phyloP scores from a whole-genome alignment of 441 rosid species.

The Populus hybrid region DNA sequence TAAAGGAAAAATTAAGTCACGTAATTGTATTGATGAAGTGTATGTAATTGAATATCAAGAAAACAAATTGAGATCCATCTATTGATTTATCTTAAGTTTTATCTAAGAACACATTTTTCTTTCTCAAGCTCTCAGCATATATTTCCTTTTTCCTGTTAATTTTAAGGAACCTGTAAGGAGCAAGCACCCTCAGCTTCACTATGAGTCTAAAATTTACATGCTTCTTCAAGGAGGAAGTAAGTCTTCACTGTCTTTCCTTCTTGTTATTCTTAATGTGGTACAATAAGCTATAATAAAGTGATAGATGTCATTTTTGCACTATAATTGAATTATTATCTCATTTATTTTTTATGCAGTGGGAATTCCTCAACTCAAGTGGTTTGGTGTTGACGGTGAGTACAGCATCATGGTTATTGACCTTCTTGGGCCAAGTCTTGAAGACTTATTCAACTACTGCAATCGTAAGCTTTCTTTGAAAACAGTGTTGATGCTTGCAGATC shows the following conservation, averaged over 20 bases:
- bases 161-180: slow-evolving; percentile 82
- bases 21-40: neutral
- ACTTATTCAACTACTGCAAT: slow-evolving; percentile 84
- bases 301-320: neutral
- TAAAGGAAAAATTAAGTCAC: neutral
- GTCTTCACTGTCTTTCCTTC: slow-evolving; percentile 19
- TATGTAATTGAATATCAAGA: neutral
- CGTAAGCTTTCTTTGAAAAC: slow-evolving; percentile 82
- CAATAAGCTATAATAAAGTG: neutral
- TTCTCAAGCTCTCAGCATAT: neutral
- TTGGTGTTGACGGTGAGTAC: slow-evolving; percentile 86
- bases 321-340: slow-evolving; percentile 8
- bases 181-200: slow-evolving; percentile 93
- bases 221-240: slow-evolving; percentile 97
- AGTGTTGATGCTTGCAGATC: slow-evolving; percentile 97
- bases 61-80: neutral
- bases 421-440: slow-evolving; percentile 96
- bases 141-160: slow-evolving; percentile 7
- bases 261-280: neutral
- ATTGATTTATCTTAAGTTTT: neutral
- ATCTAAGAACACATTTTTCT: neutral
- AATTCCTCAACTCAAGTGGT: slow-evolving; percentile 89
- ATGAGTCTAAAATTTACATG: slow-evolving; percentile 92
- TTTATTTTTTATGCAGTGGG: slow-evolving; percentile 57
- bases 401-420: slow-evolving; percentile 94